Percentiles rank a stretch among this genome's conserved stretches.
Evolutionary conservation across 768 basidiomycete genomes (phyloP).

Genomic region (Leccinum boreale): DNA sequence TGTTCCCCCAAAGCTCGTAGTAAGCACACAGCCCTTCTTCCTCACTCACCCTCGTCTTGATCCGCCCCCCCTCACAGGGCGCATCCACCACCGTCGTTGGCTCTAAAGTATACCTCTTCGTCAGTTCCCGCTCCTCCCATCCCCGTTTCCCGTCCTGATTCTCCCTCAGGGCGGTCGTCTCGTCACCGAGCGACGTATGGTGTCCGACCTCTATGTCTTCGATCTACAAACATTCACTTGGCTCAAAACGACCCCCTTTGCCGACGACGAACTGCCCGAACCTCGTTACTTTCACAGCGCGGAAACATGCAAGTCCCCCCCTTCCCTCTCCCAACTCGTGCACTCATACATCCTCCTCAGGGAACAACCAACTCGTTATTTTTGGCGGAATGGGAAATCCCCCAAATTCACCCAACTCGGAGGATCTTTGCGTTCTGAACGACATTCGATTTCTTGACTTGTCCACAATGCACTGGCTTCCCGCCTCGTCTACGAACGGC

Average conservation of each 20-base stretch:
- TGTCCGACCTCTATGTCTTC: constrained; percentile 86
- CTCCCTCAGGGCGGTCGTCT: constrained; percentile 72
- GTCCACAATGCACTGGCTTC: constrained; percentile 66
- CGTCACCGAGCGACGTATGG: constrained; percentile 84
- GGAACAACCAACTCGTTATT: constrained; percentile 87
- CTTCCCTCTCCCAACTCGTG: neutral
- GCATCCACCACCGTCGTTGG: constrained; percentile 90
- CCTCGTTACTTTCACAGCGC: constrained; percentile 95
- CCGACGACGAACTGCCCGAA: constrained; percentile 70
- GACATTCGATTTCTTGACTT: constrained; percentile 92
- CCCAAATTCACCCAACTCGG: constrained; percentile 63
- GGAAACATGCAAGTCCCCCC: constrained; percentile 60
- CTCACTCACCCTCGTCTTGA: neutral
- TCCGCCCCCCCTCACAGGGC: constrained; percentile 46
- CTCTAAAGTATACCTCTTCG: constrained; percentile 87
- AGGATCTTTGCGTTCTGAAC: constrained; percentile 87
- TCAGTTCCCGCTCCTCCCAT: constrained; percentile 34
- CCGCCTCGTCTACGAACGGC: constrained; percentile 33
- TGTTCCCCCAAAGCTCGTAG: constrained; percentile 86
- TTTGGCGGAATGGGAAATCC: constrained; percentile 95
- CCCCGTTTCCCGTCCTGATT: neutral
- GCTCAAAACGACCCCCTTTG: constrained; percentile 60
- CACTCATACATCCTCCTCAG: constrained; percentile 29
- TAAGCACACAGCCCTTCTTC: constrained; percentile 35
- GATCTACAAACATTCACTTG: constrained; percentile 80